Evolutionary conservation across 2,329 filamentous ascomycete genomes (phyloP), one percentile per base, ranked within the genome.

Genomic region (Aspergillus neoniger): DNA sequence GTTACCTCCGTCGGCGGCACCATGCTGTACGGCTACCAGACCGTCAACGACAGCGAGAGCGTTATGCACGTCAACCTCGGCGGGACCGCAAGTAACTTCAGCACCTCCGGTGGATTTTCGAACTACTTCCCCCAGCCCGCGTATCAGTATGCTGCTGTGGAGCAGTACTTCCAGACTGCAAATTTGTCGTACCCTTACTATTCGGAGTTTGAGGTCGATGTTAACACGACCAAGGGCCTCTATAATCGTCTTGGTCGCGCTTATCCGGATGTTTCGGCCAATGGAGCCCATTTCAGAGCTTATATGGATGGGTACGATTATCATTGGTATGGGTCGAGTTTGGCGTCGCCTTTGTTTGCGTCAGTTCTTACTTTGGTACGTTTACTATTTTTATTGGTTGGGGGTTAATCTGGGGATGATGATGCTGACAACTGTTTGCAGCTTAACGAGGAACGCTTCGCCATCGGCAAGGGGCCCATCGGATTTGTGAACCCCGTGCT

Each of bases 401-500:
- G 7, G 2, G 7, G 25, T 2, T 8, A 8, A 17, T 48, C 44
- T 36, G 7, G 28, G n/a, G 9, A 32, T 5, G 14, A 2, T 32
- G 21, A 36, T 6, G 44, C 5, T 32, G 43, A 59, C 47, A 57
- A 63, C 25, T 43, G 8, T 8, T 2, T 30, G 2, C 50, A 70
- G 64, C 74, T 84, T 38, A 84, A 84, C 61, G 82, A 84, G 67
- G 80, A 80, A 66, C 71, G 82, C 21, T 66, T 83, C 23, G 75
- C 75, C 7, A 73, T 68, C 0, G 78, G 78, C 2, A 84, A 83
- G 70, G 69, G 74, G 5, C 72, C 81, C 0, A 76, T 85, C 10
- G 83, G 83, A 0, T 85, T 85, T 63, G 69, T 85, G 19, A 82
- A 85, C 54, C 82, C 79, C 0, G 77, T 79, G 43, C 67, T 85